Conservation (phyloP, 2,329 filamentous ascomycete genomes). For the Colletotrichum musae region DNA sequence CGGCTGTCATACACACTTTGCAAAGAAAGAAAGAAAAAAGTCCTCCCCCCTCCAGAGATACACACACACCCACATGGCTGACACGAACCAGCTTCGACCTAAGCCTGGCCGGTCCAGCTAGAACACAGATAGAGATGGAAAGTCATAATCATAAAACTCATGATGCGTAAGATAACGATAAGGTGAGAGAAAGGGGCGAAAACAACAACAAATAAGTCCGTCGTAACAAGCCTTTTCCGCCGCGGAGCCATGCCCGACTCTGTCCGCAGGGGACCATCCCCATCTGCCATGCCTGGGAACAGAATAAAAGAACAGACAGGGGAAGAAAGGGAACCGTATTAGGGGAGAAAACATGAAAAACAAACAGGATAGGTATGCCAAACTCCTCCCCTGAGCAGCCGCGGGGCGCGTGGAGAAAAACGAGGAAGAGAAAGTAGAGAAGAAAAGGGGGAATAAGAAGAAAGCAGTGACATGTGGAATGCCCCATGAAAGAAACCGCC, state of each 20-base stretch:
- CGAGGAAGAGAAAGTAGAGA: neutral
- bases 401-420: neutral
- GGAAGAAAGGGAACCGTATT: too few relatives aligned
- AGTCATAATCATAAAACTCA: constrained; percentile 6
- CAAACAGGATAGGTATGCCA: too few relatives aligned
- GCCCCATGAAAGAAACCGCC: constrained; percentile 6
- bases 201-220: neutral
- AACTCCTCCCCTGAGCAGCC: neutral
- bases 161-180: neutral
- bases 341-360: too few relatives aligned
- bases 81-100: neutral
- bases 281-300: too few relatives aligned
- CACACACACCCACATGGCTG: neutral
- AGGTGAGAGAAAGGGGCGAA: neutral
- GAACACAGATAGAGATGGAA: neutral
- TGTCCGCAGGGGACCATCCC: too few relatives aligned
- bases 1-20: neutral
- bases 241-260: too few relatives aligned
- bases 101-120: neutral
- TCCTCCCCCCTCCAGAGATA: neutral
- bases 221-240: neutral
- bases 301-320: too few relatives aligned
- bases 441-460: neutral
- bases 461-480: constrained; percentile 12
- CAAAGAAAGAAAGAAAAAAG: neutral